These are phyloP conservation scores for Panellus pusillus DNA, from an alignment of 768 basidiomycete genomes.

Conservation along the genomic window DNA sequence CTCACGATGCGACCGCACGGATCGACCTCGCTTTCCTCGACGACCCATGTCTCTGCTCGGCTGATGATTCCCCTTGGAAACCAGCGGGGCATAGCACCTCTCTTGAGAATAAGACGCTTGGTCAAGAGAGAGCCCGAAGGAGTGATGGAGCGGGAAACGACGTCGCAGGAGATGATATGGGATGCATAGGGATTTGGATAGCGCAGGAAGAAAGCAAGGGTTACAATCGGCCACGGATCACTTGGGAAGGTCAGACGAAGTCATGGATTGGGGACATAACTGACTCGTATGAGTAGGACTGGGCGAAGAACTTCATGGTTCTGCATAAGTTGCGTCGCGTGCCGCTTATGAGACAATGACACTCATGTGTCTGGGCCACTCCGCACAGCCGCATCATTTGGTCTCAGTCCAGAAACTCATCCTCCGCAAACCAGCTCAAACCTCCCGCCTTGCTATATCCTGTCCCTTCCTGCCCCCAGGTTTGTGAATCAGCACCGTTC, in stretches of 20 bases:
- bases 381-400: too few relatives aligned
- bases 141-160: conserved; percentile 79
- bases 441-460: too few relatives aligned
- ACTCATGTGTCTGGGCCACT: too few relatives aligned
- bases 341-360: too few relatives aligned
- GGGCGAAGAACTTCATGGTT: conserved; percentile 57
- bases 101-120: conserved; percentile 89
- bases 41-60: conserved; percentile 88
- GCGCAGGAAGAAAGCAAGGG: conserved; percentile 90
- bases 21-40: conserved; percentile 95
- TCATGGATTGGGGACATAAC: conserved; percentile 20
- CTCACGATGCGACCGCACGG: conserved; percentile 73
- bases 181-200: conserved; percentile 95
- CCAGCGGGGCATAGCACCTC: conserved; percentile 90
- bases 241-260: conserved; percentile 39
- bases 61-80: conserved; percentile 80
- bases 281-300: conserved; percentile 57
- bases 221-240: conserved; percentile 92
- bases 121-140: conserved; percentile 76
- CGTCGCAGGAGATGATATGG: conserved; percentile 94
- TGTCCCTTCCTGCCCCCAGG: too few relatives aligned
- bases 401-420: too few relatives aligned
- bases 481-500: too few relatives aligned
- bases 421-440: too few relatives aligned
- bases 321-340: background rate